These are phyloP conservation scores for Podosphaera xanthii DNA, from an alignment of 2,329 filamentous ascomycete species.

Conservation along the genomic window DNA sequence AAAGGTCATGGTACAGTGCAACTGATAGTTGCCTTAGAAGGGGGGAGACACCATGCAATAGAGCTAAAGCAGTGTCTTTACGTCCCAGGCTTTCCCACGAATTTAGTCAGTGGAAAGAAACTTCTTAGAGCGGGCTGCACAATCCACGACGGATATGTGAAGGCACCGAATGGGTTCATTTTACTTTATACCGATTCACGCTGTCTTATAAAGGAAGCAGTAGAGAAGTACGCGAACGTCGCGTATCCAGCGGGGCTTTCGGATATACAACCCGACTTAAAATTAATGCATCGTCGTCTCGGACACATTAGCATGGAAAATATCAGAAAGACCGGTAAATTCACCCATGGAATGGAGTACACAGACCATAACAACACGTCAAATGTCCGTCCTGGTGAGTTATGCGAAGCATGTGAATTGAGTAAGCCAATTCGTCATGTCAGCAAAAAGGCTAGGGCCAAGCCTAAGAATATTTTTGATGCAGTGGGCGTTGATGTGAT, in stretches of 20 bases:
- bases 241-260: background rate
- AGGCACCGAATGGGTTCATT: background rate
- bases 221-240: background rate
- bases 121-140: background rate
- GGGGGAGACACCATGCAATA: background rate
- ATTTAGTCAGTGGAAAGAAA: background rate
- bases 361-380: background rate
- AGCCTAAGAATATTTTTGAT: background rate
- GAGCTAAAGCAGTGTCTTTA: background rate
- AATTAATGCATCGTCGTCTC: background rate
- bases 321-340: background rate
- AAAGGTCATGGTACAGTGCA: background rate
- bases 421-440: background rate
- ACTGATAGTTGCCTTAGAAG: background rate
- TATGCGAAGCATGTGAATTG: background rate
- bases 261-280: background rate
- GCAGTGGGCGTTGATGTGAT: background rate
- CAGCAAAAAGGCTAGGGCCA: background rate
- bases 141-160: background rate
- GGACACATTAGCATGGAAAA: background rate
- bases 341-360: background rate
- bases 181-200: background rate
- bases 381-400: background rate
- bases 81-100: background rate
- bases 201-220: background rate